Conservation (phyloP, 1,284 basidiomycete species). For the Phellopilus nigrolimitatus region DNA sequence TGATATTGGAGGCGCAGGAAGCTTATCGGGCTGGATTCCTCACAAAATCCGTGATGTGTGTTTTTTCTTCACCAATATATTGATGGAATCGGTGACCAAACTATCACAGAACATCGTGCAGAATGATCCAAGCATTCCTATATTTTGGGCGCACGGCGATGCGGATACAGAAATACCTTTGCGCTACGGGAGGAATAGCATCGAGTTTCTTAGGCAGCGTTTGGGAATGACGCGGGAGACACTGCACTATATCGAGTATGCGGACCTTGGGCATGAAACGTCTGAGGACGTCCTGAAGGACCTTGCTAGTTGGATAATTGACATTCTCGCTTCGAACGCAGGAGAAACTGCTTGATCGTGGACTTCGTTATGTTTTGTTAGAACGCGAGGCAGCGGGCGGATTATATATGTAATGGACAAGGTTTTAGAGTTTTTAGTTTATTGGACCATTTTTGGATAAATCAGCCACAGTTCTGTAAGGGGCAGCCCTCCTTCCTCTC, state of each 20-base stretch:
- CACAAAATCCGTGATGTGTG: slow-evolving; percentile 32
- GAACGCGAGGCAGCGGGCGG: too few species aligned
- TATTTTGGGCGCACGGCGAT: slow-evolving; percentile 40
- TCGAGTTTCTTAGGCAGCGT: slow-evolving; percentile 30
- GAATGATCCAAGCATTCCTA: slow-evolving; percentile 32
- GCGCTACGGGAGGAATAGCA: slow-evolving; percentile 32
- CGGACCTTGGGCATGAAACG: slow-evolving; percentile 33
- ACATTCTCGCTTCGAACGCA: neutral
- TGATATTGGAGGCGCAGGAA: slow-evolving; percentile 39
- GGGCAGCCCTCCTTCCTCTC: neutral
- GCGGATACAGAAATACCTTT: slow-evolving; percentile 36
- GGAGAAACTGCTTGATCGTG: too few species aligned
- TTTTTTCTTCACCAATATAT: neutral
- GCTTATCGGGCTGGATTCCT: slow-evolving; percentile 43
- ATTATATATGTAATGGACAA: too few species aligned
- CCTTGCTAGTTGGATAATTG: slow-evolving; percentile 38
- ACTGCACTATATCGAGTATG: slow-evolving; percentile 31
- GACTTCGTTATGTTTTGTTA: too few species aligned
- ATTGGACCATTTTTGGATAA: too few species aligned
- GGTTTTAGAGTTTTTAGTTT: too few species aligned
- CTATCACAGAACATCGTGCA: slow-evolving; percentile 30
- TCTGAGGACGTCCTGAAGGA: slow-evolving; percentile 35
- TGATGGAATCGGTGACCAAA: neutral
- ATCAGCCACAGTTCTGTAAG: too few species aligned
- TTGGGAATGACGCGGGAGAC: slow-evolving; percentile 27